phyloP scores from a whole-genome alignment of 2,329 filamentous ascomycete genomes.

The Hypomyces perniciosus region DNA sequence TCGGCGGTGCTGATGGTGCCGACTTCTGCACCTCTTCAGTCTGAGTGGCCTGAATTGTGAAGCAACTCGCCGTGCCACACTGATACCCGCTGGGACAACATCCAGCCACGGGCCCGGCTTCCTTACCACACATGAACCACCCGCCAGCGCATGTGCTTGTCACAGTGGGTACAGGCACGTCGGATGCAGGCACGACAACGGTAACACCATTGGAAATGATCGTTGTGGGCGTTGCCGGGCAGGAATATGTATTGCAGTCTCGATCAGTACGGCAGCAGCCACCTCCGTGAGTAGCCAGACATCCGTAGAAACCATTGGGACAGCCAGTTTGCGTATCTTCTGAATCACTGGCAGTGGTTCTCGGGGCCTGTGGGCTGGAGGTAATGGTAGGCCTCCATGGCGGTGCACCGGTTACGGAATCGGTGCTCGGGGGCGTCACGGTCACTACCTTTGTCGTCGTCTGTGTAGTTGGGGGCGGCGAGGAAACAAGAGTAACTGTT shows the following conservation, averaged over 20 bases:
- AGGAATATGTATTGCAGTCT: conserved; percentile 76
- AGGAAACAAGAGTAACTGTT: conserved; percentile 32
- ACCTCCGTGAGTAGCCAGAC: conserved; percentile 75
- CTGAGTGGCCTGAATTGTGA: conserved; percentile 44
- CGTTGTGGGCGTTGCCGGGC: conserved; percentile 58
- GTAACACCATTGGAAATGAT: conserved; percentile 65
- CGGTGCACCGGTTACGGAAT: conserved; percentile 32
- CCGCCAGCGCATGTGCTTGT: conserved; percentile 62
- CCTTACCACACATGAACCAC: conserved; percentile 66
- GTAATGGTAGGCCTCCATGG: conserved; percentile 38
- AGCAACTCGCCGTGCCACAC: conserved; percentile 70
- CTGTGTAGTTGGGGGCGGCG: conserved; percentile 31
- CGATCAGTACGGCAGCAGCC: conserved; percentile 83
- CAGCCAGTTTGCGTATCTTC: conserved; percentile 44
- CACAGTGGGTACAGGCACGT: conserved; percentile 38
- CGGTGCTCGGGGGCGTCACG: conserved; percentile 33
- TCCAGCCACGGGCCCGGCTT: conserved; percentile 59
- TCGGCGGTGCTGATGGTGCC: conserved; percentile 28
- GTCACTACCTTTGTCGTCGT: conserved; percentile 30
- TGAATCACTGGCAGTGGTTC: neutral
- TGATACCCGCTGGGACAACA: conserved; percentile 77
- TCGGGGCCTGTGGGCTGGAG: neutral
- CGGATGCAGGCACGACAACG: conserved; percentile 56
- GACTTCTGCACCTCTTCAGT: conserved; percentile 53
- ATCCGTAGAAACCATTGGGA: conserved; percentile 88